Evolutionary conservation across 2,329 filamentous ascomycete species (phyloP), one percentile per base, ranked within the genome.

Genomic region (Ambrosiella cleistominuta): DNA sequence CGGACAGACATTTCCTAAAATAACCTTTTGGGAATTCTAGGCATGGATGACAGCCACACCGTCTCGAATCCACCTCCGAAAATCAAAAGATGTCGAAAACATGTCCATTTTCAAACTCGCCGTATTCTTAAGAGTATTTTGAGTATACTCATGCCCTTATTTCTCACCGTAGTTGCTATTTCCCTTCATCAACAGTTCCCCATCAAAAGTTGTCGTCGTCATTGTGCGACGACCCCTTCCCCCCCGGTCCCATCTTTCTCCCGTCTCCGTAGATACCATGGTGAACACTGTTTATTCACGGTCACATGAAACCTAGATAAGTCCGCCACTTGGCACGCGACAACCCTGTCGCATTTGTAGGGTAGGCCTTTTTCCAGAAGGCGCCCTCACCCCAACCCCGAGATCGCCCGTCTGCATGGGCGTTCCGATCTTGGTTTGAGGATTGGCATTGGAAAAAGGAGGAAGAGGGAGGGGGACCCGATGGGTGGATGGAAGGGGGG

Each of bases 1-100:
- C 57, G 54, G 47, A 52, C 58, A 39, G 47, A 42, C 17, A 17
- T 59, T 59, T 53, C 54, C 47, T 57, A 53, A 59, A 59, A 52
- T 55, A 53, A 51, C 47, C 53, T 54, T 59, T 57, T 53, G 36
- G 54, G 54, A 59, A 45, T 35, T 17, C 36, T 4, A 15, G 37
- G 42, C 47, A 39, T 53, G 49, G 39, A 39, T 37, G 44, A 51
- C n/a, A 37, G 39, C 52, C 38, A 40, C 37, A 19, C 42, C 13
- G 40, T 36, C 27, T 49, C 36, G 54, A 49, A 38, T 57, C 42
- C 35, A 49, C 3, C 27, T 3, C 27, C 27, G 27, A 27, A 27
- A 27, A 27, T 50, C n/a, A 50, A 11, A 15, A 7, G 12, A n/a
- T 27, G 17, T 8, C 13, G 15, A 50, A 50, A 19, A 19, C 9